These are phyloP conservation scores for Leccinum imitatum DNA, from an alignment of 768 basidiomycete genomes.

Conservation along the genomic window DNA sequence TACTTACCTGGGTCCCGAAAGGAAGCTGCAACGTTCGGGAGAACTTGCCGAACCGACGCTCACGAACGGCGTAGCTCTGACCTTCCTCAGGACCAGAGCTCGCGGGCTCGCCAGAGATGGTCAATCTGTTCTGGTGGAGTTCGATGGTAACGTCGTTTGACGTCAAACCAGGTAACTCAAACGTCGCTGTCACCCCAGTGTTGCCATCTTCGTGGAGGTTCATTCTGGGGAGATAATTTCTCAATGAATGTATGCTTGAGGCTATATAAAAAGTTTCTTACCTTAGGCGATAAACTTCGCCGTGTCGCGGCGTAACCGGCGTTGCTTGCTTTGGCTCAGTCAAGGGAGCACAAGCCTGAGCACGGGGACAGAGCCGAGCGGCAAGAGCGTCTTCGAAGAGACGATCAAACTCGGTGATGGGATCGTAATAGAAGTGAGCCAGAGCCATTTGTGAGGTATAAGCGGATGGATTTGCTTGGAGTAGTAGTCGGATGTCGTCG, in stretches of 20 bases:
- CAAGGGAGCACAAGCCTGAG: background rate
- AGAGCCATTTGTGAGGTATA: conserved; percentile 3
- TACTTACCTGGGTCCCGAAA: background rate
- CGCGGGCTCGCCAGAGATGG: conserved; percentile 45
- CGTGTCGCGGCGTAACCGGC: background rate
- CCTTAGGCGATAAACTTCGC: conserved; percentile 24
- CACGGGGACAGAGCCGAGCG: conserved; percentile 10
- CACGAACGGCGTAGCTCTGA: conserved; percentile 32
- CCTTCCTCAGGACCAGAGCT: conserved; percentile 34
- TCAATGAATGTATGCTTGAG: background rate
- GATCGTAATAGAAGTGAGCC: conserved; percentile 6
- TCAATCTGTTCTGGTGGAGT: conserved; percentile 46
- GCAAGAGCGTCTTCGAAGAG: conserved; percentile 24
- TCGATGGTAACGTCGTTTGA: conserved; percentile 49
- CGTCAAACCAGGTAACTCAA: conserved; percentile 56
- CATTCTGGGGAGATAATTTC: conserved; percentile 31
- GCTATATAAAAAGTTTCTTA: background rate
- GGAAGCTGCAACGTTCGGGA: background rate
- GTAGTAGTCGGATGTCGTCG: background rate
- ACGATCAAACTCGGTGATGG: conserved; percentile 5
- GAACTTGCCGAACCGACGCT: background rate
- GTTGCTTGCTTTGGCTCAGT: background rate
- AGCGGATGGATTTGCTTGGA: background rate
- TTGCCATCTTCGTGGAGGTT: conserved; percentile 48
- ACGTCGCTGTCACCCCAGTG: conserved; percentile 45